Evolutionary conservation across 2,329 filamentous ascomycete genomes (phyloP).

Genomic region (Alternaria incomplexa): DNA sequence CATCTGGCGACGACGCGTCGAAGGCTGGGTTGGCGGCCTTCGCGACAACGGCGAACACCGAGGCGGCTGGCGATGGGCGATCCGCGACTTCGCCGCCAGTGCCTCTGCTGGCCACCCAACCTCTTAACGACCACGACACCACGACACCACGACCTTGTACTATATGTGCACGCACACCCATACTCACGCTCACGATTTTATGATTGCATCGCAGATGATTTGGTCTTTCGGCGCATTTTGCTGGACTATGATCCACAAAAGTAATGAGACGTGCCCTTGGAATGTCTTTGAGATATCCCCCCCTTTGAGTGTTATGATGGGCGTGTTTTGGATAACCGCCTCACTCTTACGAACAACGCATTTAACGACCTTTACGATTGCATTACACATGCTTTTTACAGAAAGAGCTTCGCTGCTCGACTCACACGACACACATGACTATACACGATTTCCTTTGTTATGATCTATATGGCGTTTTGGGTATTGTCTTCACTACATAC

Average conservation of each 20-base stretch:
- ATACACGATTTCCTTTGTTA: conserved; percentile 11
- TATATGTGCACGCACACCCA: conserved; percentile 21
- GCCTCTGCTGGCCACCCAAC: conserved; percentile 26
- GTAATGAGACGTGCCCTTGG: conserved; percentile 31
- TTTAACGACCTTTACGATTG: conserved; percentile 35
- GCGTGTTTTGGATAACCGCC: conserved; percentile 34
- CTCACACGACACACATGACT: conserved; percentile 16
- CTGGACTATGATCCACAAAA: conserved; percentile 31
- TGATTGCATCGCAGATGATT: conserved; percentile 37
- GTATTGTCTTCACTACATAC: conserved; percentile 5
- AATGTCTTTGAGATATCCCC: conserved; percentile 38
- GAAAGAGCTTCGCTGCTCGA: conserved; percentile 17
- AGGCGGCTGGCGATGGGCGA: conserved; percentile 78
- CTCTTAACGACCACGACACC: conserved; percentile 18
- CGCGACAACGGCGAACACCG: conserved; percentile 50
- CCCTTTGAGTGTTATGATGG: conserved; percentile 42
- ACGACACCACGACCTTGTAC: conserved; percentile 5
- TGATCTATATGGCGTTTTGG: conserved; percentile 9
- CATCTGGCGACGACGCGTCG: conserved; percentile 86
- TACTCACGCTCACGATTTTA: conserved; percentile 30
- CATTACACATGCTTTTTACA: conserved; percentile 25
- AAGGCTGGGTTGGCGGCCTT: conserved; percentile 76
- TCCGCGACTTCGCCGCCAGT: conserved; percentile 54
- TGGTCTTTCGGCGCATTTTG: conserved; percentile 27
- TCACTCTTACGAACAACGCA: conserved; percentile 45